These are phyloP conservation scores for Nemania abortiva DNA, from an alignment of 2,329 filamentous ascomycete species.

Conservation along the genomic window DNA sequence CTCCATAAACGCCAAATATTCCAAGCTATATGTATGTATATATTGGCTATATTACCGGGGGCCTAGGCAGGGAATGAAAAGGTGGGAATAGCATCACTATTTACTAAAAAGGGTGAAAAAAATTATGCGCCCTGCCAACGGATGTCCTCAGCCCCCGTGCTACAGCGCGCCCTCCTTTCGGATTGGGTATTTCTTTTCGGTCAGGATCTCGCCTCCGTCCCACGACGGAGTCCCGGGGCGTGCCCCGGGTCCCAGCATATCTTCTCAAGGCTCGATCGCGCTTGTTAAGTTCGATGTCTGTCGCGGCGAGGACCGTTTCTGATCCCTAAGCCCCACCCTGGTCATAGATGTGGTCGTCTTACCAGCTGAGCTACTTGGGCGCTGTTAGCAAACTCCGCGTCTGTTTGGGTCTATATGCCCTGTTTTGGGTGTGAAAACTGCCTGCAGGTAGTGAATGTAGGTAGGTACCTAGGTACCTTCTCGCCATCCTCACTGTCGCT, in stretches of 20 bases:
- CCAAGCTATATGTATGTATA: no score
- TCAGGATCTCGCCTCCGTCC: conserved; percentile 8
- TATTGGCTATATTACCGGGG: no score
- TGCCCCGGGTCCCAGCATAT: background rate
- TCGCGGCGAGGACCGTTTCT: conserved; percentile 20
- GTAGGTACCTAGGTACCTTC: conserved; percentile 12
- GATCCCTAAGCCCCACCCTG: conserved; percentile 19
- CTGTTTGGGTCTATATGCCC: conserved; percentile 19
- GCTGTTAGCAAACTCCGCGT: background rate
- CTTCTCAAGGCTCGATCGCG: conserved; percentile 7
- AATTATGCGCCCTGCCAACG: background rate
- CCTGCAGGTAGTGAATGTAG: background rate
- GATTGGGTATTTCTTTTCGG: conserved; percentile 20
- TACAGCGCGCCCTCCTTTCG: conserved; percentile 29
- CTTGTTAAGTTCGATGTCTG: conserved; percentile 10
- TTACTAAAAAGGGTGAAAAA: conserved; percentile 3
- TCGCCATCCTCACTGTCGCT: background rate
- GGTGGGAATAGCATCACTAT: no score
- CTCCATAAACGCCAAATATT: no score
- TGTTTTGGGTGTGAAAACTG: background rate
- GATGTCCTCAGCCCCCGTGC: conserved; percentile 13
- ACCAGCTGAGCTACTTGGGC: conserved; percentile 14
- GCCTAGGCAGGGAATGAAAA: no score
- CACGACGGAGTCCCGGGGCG: conserved; percentile 2
- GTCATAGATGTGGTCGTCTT: conserved; percentile 7